Evolutionary conservation across 2,329 filamentous ascomycete species (phyloP).

Genomic region (Chrysoporthe deuterocubensis): DNA sequence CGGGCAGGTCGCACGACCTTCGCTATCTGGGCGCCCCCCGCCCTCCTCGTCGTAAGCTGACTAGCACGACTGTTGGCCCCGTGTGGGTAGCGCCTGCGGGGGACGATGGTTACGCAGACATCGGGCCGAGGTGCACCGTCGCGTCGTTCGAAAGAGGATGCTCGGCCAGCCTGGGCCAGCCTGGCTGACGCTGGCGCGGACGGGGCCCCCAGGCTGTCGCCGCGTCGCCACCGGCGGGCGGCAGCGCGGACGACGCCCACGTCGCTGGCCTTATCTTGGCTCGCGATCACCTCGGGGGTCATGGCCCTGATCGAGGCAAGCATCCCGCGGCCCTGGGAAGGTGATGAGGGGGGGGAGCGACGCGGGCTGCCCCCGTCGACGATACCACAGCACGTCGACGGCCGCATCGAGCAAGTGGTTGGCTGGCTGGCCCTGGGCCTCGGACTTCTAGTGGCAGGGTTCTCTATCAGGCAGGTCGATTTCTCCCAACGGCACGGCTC

Average conservation of each 20-base stretch:
- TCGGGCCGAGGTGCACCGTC: slow-evolving; percentile 3
- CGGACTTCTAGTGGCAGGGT: not conserved
- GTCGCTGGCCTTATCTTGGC: not conserved
- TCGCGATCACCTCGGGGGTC: not conserved
- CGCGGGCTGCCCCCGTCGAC: not conserved
- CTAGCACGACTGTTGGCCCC: not conserved
- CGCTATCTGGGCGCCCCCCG: not conserved
- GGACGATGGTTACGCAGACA: not conserved
- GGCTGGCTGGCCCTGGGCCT: not conserved
- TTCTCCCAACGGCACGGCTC: not conserved
- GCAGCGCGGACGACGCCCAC: too few relatives aligned
- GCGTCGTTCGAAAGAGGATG: not conserved
- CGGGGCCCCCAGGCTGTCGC: too few relatives aligned
- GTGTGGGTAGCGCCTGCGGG: not conserved
- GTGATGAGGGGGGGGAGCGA: not conserved
- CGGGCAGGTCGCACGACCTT: not conserved
- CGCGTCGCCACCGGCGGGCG: too few relatives aligned
- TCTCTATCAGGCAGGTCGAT: slow-evolving; percentile 1
- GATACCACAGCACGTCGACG: not conserved
- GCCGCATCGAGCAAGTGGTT: slow-evolving; percentile 1
- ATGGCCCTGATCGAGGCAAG: not conserved
- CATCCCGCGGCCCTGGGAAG: not conserved
- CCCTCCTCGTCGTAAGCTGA: not conserved
- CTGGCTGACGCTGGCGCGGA: too few relatives aligned
- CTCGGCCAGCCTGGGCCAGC: not conserved